phyloP scores from a whole-genome alignment of 1,284 basidiomycete species.

The Moniliophthora roreri region DNA sequence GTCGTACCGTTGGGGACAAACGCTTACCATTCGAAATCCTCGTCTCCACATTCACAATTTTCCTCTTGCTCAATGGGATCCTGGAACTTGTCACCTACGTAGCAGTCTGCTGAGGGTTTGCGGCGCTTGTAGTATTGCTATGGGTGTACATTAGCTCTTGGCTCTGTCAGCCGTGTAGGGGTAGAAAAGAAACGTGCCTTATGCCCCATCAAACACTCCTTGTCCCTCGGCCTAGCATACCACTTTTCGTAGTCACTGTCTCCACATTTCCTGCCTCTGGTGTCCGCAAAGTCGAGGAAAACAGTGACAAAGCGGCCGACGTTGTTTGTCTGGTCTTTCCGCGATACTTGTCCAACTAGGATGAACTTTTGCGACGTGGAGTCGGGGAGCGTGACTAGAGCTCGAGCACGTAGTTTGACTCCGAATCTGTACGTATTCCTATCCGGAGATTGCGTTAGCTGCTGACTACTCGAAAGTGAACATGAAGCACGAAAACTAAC shows the following conservation, averaged over 20 bases:
- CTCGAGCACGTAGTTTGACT: constrained; percentile 70
- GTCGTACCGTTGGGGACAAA: background rate
- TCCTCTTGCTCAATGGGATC: constrained; percentile 87
- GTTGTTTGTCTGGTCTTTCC: constrained; percentile 54
- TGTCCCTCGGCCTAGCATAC: constrained; percentile 72
- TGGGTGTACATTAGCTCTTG: background rate
- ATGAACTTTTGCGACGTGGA: constrained; percentile 94
- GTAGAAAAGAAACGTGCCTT: constrained; percentile 53
- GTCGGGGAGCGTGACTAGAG: constrained; percentile 85
- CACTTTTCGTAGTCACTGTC: constrained; percentile 85
- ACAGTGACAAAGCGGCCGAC: constrained; percentile 73
- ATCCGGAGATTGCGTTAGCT: background rate
- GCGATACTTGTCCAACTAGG: constrained; percentile 75
- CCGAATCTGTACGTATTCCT: constrained; percentile 77
- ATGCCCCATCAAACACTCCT: constrained; percentile 93
- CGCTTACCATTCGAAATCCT: constrained; percentile 90
- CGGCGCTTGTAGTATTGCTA: constrained; percentile 94
- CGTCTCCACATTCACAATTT: constrained; percentile 80
- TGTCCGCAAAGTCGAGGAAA: constrained; percentile 82
- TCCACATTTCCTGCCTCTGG: constrained; percentile 70
- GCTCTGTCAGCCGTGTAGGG: too few relatives aligned
- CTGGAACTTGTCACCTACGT: constrained; percentile 88
- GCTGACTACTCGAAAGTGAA: background rate
- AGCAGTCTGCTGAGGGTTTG: constrained; percentile 85
- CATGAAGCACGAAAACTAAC: constrained; percentile 44